Percentiles rank a stretch among this genome's conserved stretches.
Evolutionary conservation across 75 land plant genomes (phyloP).

Genomic region (Larix kaempferi): DNA sequence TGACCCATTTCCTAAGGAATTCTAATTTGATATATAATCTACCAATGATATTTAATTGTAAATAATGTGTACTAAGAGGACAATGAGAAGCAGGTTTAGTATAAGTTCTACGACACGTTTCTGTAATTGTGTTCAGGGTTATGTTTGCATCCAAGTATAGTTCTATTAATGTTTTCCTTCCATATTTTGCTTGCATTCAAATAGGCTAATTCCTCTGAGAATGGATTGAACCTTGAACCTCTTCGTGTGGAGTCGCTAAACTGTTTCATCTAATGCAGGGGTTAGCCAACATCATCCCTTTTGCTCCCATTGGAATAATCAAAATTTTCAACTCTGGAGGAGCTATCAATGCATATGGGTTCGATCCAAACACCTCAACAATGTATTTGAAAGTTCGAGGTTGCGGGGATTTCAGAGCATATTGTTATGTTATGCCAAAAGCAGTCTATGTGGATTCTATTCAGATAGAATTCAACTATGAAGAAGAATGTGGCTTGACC

Average conservation of each 20-base stretch:
- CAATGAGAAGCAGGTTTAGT: too few relatives aligned
- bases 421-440: conserved; percentile 54
- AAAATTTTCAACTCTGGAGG: conserved; percentile 91
- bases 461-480: conserved; percentile 33
- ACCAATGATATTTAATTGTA: too few relatives aligned
- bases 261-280: conserved; percentile 18
- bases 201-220: too few relatives aligned
- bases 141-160: too few relatives aligned
- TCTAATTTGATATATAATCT: too few relatives aligned
- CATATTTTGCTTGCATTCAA: not conserved
- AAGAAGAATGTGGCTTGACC: conserved; percentile 39
- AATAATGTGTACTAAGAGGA: too few relatives aligned
- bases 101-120: too few relatives aligned
- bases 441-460: conserved; percentile 29
- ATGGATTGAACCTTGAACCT: too few relatives aligned
- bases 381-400: conserved; percentile 55
- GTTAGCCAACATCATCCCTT: conserved; percentile 34
- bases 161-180: not conserved
- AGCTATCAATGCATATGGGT: conserved; percentile 50
- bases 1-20: too few relatives aligned
- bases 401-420: conserved; percentile 61
- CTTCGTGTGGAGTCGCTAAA: not conserved
- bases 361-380: conserved; percentile 18
- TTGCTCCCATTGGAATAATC: conserved; percentile 82
- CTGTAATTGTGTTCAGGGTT: too few relatives aligned